Conservation (phyloP, 371 early-diverging fungal species). For the Syncephalastrum racemosum region DNA sequence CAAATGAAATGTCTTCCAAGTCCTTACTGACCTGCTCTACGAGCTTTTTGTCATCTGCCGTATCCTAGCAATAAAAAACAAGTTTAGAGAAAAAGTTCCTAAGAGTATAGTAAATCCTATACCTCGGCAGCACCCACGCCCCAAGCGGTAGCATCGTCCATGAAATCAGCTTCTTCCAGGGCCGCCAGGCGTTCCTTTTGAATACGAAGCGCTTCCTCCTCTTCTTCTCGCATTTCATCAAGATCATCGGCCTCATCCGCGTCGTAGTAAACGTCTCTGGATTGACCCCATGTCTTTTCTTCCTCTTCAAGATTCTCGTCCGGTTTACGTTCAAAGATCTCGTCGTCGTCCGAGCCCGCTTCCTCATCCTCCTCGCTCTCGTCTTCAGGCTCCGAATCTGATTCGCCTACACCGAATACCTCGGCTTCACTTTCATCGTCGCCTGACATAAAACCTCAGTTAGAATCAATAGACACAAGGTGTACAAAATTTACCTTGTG, state of each 20-base stretch:
- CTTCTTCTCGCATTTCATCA: slow-evolving; percentile 87
- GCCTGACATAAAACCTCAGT: not conserved
- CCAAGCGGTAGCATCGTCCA: slow-evolving; percentile 67
- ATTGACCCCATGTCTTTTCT: slow-evolving; percentile 69
- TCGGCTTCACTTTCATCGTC: slow-evolving; percentile 59
- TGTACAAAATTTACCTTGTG: no score
- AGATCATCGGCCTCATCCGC: slow-evolving; percentile 74
- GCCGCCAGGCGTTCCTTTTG: slow-evolving; percentile 76
- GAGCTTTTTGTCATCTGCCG: slow-evolving; percentile 35
- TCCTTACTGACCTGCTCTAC: slow-evolving; percentile 61
- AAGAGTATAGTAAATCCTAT: not conserved
- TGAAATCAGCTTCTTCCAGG: slow-evolving; percentile 89
- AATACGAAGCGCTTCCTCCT: slow-evolving; percentile 86
- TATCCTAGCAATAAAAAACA: slow-evolving; percentile 16
- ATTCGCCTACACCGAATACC: slow-evolving; percentile 62
- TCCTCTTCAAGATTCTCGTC: slow-evolving; percentile 50
- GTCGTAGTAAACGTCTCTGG: slow-evolving; percentile 72
- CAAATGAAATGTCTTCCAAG: slow-evolving; percentile 53
- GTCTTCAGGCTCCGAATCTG: slow-evolving; percentile 44
- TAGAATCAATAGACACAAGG: slow-evolving; percentile 9
- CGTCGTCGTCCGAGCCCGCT: slow-evolving; percentile 30
- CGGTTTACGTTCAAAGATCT: slow-evolving; percentile 27
- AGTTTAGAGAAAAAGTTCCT: not conserved
- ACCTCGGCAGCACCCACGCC: slow-evolving; percentile 29
- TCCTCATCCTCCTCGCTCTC: slow-evolving; percentile 43